Base-by-base conservation (phyloP, 2,329 filamentous ascomycete species). In the Cryphonectria carpinicola region DNA sequence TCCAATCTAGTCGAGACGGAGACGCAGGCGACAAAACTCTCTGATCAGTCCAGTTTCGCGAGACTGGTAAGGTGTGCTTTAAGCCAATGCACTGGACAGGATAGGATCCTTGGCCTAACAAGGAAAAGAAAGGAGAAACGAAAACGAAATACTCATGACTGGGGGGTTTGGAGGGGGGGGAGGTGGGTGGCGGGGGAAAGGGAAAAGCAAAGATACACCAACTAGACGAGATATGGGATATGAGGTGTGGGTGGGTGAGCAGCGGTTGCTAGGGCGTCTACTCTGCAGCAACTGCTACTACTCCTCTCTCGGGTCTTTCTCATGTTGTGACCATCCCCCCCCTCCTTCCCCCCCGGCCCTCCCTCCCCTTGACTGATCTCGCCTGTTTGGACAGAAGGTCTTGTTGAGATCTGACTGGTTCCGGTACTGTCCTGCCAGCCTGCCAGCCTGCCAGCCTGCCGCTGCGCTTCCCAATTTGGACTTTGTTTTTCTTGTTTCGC, bases 401-500 rank as follows among this genome's bases (percentile, higher is more conserved):
- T 14, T 65, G 63, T 25, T 52, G 41, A n/a, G 43, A 7, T 28
- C 39, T 49, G 28, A 32, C 63, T 32, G 25, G 63, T 43, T 28
- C 63, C 63, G 22, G 63, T 8, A 17, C 28, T 49, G 43, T 28
- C 63, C 37, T 32, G 56, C 56, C 56, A 35, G 56, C 32, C 58
- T 37, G 56, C 56, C 56, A 35, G 56, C 32, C 58, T 37, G 56
- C 28, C 56, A 35, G 56, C 32, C 58, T 37, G 32, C 63, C 63
- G 32, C 63, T 35, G 32, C 28, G 25, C 32, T 66, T 46, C 64
- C 64, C 41, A 39, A 56, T 41, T 41, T 39, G 49, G 46, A 56
- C 32, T 41, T 70, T 73, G 71, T 73, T 73, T 73, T 73, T 69
- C 71, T 72, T 61, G 70, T 72, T 71, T 72, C 70, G 65, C 70